Percentiles rank a stretch among this genome's conserved stretches.
These are phyloP conservation scores for Cyclotella cryptica DNA, from an alignment of 108 stramenopile species.

Conservation along the genomic window DNA sequence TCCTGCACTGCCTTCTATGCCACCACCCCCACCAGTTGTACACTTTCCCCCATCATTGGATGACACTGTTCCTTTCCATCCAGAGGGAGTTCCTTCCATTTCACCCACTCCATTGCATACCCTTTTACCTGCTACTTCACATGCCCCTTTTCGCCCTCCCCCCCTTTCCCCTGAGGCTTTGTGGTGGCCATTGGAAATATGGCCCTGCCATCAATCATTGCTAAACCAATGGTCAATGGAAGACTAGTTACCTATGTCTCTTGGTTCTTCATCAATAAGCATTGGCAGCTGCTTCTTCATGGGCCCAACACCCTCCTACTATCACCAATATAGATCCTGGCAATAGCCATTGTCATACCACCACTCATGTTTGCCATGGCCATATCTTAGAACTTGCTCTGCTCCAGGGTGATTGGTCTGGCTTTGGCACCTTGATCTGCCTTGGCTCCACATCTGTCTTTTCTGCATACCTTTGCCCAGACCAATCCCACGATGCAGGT, in stretches of 20 bases:
- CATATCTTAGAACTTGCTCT: constrained; percentile 1
- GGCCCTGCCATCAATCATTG: too few relatives aligned
- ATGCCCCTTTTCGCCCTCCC: too few relatives aligned
- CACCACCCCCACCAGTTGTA: too few relatives aligned
- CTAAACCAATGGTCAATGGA: too few relatives aligned
- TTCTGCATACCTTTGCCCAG: constrained; percentile 3
- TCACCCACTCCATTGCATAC: too few relatives aligned
- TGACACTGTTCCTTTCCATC: too few relatives aligned
- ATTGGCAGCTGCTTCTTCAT: background rate
- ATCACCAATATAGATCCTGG: background rate
- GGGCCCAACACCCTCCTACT: background rate
- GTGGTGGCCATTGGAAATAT: too few relatives aligned
- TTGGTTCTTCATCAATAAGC: background rate
- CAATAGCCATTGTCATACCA: background rate
- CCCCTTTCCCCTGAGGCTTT: too few relatives aligned
- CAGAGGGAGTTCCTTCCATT: too few relatives aligned
- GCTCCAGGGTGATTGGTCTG: background rate
- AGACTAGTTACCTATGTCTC: background rate
- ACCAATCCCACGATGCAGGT: background rate
- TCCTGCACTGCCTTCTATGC: too few relatives aligned
- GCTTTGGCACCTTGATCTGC: background rate
- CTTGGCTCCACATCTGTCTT: background rate
- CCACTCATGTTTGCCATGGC: background rate
- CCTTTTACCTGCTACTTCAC: too few relatives aligned
- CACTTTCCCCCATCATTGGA: too few relatives aligned